Base-by-base conservation (phyloP, 139 green algal species). In the Coelastrella sp. region DNA sequence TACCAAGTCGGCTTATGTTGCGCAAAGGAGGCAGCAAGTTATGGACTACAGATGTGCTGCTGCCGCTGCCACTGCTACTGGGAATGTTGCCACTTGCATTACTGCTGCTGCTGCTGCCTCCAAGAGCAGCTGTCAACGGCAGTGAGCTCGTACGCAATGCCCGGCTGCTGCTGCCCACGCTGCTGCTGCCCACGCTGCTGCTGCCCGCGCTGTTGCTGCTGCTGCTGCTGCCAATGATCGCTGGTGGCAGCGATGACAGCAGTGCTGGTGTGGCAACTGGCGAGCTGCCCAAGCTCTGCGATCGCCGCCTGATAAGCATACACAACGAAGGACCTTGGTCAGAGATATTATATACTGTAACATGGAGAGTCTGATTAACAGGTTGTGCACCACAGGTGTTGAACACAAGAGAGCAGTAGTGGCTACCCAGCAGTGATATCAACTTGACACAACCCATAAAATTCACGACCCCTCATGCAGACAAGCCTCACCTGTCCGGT, bases 401-500 rank as follows among this genome's bases (percentile, higher is more conserved):
- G n/a, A n/a, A n/a, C n/a, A n/a, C n/a, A n/a, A n/a, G n/a, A n/a
- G n/a, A n/a, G n/a, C n/a, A n/a, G n/a, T n/a, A n/a, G n/a, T n/a
- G n/a, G n/a, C n/a, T n/a, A n/a, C n/a, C n/a, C n/a, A n/a, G n/a
- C n/a, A n/a, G n/a, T n/a, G n/a, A n/a, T n/a, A n/a, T n/a, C n/a
- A n/a, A n/a, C n/a, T n/a, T n/a, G n/a, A n/a, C n/a, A n/a, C n/a
- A n/a, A n/a, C n/a, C n/a, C n/a, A n/a, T n/a, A n/a, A n/a, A n/a
- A n/a, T n/a, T n/a, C n/a, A n/a, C n/a, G n/a, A n/a, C n/a, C n/a
- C n/a, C n/a, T n/a, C n/a, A n/a, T n/a, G n/a, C n/a, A n/a, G n/a
- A n/a, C n/a, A n/a, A n/a, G n/a, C n/a, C n/a, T 19, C 83, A 73
- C 83, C 83, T 88, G 83, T 88, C 83, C n/a, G 83, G 83, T 16